phyloP scores from a whole-genome alignment of 129 eudicot species.

The Lactuca sativa region DNA sequence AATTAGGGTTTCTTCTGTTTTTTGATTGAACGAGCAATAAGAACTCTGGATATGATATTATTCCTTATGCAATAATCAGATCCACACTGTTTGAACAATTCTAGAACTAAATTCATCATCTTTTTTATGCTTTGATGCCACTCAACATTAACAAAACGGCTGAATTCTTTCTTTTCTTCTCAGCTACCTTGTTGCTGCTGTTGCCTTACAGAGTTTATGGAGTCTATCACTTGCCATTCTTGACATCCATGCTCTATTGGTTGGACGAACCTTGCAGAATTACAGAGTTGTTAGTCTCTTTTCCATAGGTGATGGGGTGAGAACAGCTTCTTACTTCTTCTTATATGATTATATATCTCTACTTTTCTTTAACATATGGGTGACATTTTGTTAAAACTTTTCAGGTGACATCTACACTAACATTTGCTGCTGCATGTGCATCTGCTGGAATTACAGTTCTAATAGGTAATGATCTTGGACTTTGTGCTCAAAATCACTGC shows the following conservation, averaged over 20 bases:
- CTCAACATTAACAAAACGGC: slow-evolving; percentile 12
- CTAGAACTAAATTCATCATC: background rate
- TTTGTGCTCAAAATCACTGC: slow-evolving; percentile 76
- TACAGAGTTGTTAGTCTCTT: slow-evolving; percentile 61
- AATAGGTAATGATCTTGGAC: slow-evolving; percentile 73
- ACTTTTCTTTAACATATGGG: background rate
- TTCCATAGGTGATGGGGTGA: slow-evolving; percentile 89
- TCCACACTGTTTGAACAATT: background rate
- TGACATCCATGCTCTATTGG: slow-evolving; percentile 80
- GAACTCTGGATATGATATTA: background rate
- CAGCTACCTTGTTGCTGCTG: slow-evolving; percentile 95
- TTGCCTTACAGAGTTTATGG: slow-evolving; percentile 89
- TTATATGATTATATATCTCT: background rate
- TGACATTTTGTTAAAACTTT: background rate
- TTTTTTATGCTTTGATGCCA: slow-evolving; percentile 2
- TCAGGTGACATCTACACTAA: slow-evolving; percentile 82
- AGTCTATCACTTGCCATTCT: slow-evolving; percentile 68
- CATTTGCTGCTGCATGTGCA: slow-evolving; percentile 86
- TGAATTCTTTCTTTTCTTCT: slow-evolving; percentile 22
- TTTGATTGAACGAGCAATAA: slow-evolving; percentile 3
- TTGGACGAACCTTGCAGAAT: slow-evolving; percentile 80
- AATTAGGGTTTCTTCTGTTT: background rate
- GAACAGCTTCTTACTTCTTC: slow-evolving; percentile 3
- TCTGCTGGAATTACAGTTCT: slow-evolving; percentile 95
- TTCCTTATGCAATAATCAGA: background rate